Percentiles rank a stretch among this genome's conserved stretches.
These are phyloP conservation scores for Fusarium subglutinans DNA, from an alignment of 2,329 filamentous ascomycete genomes.

Conservation along the genomic window DNA sequence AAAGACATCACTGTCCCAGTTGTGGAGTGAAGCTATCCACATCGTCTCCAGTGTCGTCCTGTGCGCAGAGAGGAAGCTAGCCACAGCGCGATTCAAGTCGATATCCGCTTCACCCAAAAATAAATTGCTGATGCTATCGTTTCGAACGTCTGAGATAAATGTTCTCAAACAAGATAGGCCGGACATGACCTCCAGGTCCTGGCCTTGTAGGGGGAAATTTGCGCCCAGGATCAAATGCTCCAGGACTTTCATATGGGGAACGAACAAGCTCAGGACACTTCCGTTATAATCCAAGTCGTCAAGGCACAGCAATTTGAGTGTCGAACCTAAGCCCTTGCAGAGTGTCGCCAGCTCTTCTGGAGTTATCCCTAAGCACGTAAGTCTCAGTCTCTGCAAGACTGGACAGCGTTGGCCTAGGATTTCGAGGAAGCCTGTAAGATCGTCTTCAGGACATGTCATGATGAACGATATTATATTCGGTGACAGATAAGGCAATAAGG, in stretches of 20 bases:
- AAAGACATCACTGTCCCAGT: background rate
- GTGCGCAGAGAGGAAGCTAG: background rate
- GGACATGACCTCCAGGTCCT: background rate
- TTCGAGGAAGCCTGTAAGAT: background rate
- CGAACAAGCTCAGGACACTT: rapidly evolving
- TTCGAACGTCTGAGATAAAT: background rate
- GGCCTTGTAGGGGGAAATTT: rapidly evolving
- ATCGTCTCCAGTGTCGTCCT: background rate
- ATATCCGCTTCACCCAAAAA: no score
- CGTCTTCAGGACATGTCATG: rapidly evolving
- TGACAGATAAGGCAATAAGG: background rate
- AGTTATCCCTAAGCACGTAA: rapidly evolving
- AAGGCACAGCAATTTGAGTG: background rate
- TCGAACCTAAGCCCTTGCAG: background rate
- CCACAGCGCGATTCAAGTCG: background rate
- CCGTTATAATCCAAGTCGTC: background rate
- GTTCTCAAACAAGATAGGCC: background rate
- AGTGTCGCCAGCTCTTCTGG: rapidly evolving
- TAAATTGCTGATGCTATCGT: no score
- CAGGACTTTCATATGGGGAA: background rate
- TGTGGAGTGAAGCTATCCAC: background rate
- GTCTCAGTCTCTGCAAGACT: background rate
- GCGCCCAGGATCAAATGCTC: background rate
- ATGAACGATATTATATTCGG: background rate
- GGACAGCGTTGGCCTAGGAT: background rate